Base-by-base conservation (phyloP, 208 protist species). In the Leishmania turanica region DNA sequence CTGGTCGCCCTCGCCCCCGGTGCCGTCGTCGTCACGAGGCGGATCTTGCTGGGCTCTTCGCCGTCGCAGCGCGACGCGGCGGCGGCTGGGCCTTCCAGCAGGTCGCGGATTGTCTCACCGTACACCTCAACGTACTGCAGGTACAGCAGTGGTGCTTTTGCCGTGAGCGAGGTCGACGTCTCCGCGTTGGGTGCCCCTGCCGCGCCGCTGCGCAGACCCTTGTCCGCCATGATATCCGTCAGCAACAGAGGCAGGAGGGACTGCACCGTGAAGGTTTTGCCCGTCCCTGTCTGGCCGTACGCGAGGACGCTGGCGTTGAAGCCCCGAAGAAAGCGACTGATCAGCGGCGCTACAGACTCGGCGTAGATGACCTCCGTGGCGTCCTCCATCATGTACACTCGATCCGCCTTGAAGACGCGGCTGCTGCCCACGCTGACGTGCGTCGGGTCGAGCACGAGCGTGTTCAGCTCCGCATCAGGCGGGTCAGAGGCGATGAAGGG, bases 51-150 rank as follows among this genome's bases (percentile, higher is more conserved):
- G 42, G 24, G 89, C 80, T 77, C 92, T 80, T 70, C 62, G 24
- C 76, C 70, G 62, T 79, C 49, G 1, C 15, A 42, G 1, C 56
- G 54, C 4, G 74, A 27, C 4, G 47, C 7, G 13, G 60, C n/a
- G 58, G 37, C 21, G 15, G 45, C 42, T 15, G 60, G 4, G 37
- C 79, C 84, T 2, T 84, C 82, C 1, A 99, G 85, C 3, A 99
- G 84, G 79, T 99, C 98, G 21, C 93, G 91, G 7, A 99, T 82
- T n/a, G 78, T 81, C 66, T 99, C 98, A 60, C 98, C 97, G 85
- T 99, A 99, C 42, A 99, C 97, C 82, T 99, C 97, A 8, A 99
- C 82, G 83, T 93, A 98, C 54, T 97, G 96, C 69, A 96, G 92
- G 68, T 80, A 87, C 54, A 99, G 79, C 8, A 77, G 53, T 31